Evolutionary conservation across 495 filamentous ascomycete genomes (phyloP).

Genomic region (Penicillium riverlandense): DNA sequence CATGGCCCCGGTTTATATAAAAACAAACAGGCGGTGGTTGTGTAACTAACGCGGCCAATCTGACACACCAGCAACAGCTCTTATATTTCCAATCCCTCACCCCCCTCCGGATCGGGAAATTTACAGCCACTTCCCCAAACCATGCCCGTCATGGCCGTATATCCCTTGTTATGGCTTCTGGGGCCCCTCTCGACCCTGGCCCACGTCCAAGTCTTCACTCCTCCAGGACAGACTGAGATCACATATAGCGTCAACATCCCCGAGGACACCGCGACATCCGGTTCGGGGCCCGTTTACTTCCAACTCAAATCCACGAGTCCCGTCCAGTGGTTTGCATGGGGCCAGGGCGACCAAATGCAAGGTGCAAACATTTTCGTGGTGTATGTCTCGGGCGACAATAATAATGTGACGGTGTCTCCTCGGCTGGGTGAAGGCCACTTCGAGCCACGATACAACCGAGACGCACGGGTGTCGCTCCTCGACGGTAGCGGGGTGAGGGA

Average conservation of each 20-base stretch:
- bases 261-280: constrained; percentile 5
- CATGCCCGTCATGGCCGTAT: too few relatives aligned
- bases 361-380: constrained; percentile 59
- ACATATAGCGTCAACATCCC: constrained; percentile 13
- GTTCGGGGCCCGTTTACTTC: constrained; percentile 40
- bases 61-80: too few relatives aligned
- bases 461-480: constrained; percentile 40
- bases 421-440: constrained; percentile 41
- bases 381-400: constrained; percentile 45
- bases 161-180: background rate
- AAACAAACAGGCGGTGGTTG: background rate
- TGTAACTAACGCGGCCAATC: background rate
- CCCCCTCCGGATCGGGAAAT: too few relatives aligned
- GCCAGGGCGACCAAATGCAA: constrained; percentile 50
- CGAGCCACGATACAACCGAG: constrained; percentile 41
- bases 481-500: constrained; percentile 49
- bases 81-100: too few relatives aligned
- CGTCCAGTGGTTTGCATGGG: constrained; percentile 55
- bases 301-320: constrained; percentile 49
- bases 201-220: constrained; percentile 3
- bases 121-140: too few relatives aligned
- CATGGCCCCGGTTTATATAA: background rate
- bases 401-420: constrained; percentile 50
- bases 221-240: constrained; percentile 5
- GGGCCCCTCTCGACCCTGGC: background rate